Percentiles rank a stretch among this genome's conserved stretches.
Conservation (phyloP, 495 filamentous ascomycete genomes). For the Xylaria sp. region DNA sequence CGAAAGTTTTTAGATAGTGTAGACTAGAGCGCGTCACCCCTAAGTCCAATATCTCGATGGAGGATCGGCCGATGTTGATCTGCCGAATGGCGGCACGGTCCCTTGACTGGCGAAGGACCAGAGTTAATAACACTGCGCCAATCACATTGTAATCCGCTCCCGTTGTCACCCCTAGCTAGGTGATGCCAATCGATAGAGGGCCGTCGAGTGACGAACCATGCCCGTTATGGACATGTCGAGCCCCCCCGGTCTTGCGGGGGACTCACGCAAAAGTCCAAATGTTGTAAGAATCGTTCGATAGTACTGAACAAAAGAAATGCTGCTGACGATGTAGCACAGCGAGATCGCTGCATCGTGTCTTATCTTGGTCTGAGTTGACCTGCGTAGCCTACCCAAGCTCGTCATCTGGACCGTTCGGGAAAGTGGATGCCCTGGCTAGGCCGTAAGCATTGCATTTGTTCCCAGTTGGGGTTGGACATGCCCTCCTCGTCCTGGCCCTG, state of each 20-base stretch:
- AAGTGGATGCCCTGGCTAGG: slow-evolving; percentile 23
- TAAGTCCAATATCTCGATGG: slow-evolving; percentile 21
- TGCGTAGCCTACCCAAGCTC: slow-evolving; percentile 7
- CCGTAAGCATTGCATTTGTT: slow-evolving; percentile 23
- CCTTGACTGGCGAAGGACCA: slow-evolving; percentile 14
- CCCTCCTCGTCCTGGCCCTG: slow-evolving; percentile 11
- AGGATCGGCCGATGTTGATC: slow-evolving; percentile 27
- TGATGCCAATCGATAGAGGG: slow-evolving; percentile 28
- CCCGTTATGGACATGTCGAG: slow-evolving; percentile 16
- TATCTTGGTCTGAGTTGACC: slow-evolving; percentile 24
- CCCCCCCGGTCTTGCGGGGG: slow-evolving; percentile 17
- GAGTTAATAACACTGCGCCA: slow-evolving; percentile 16
- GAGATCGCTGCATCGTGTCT: slow-evolving; percentile 17
- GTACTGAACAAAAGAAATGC: slow-evolving; percentile 31
- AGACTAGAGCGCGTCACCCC: slow-evolving; percentile 10
- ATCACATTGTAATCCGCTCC: slow-evolving; percentile 21
- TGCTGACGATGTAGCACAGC: slow-evolving; percentile 20
- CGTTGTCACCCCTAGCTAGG: slow-evolving; percentile 12
- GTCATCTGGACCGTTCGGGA: slow-evolving; percentile 24
- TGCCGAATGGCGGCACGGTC: slow-evolving; percentile 27
- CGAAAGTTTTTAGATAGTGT: slow-evolving; percentile 10
- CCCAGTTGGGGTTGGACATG: slow-evolving; percentile 22
- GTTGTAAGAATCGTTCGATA: slow-evolving; percentile 30
- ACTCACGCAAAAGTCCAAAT: slow-evolving; percentile 18
- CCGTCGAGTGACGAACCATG: slow-evolving; percentile 23